A percentile compares a stretch with the other conserved stretches of the same genome.
Conservation (phyloP, 345 rosid species). For the Anacardium occidentale region DNA sequence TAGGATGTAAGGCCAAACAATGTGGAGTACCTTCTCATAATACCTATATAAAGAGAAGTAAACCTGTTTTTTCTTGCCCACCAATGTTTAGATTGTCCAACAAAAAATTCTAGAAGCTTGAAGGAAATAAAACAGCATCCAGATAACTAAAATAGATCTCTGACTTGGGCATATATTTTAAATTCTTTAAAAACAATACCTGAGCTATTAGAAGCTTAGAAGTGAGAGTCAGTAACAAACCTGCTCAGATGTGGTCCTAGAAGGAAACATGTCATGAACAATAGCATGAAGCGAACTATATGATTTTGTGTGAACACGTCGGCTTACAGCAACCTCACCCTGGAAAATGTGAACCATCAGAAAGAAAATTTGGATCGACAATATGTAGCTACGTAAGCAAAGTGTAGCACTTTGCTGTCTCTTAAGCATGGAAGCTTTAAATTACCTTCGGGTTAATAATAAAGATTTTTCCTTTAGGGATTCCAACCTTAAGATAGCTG, state of each 20-base stretch:
- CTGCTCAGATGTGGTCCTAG: constrained; percentile 59
- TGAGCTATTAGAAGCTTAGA: neutral
- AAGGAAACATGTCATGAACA: constrained; percentile 89
- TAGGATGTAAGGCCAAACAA: neutral
- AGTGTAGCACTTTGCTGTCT: neutral
- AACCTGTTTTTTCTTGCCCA: neutral
- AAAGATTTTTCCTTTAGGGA: constrained; percentile 92
- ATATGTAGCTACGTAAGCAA: constrained; percentile 3
- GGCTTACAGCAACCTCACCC: constrained; percentile 92
- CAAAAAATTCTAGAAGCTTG: neutral
- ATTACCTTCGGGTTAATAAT: constrained; percentile 92
- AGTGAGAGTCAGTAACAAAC: constrained; percentile 32
- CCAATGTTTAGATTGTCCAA: constrained; percentile 1
- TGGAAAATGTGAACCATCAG: constrained; percentile 37
- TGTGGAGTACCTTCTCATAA: neutral
- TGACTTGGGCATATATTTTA: neutral
- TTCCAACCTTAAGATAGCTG: constrained; percentile 96
- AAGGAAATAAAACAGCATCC: neutral
- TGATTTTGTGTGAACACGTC: constrained; percentile 76
- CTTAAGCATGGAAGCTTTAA: constrained; percentile 9
- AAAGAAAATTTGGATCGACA: neutral
- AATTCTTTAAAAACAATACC: too few species aligned
- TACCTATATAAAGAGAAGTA: neutral
- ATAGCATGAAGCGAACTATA: constrained; percentile 76
- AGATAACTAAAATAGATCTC: neutral